A percentile compares a stretch with the other conserved stretches of the same genome.
Conservation (phyloP, 1,284 basidiomycete genomes). For the Tausonia pullulans region DNA sequence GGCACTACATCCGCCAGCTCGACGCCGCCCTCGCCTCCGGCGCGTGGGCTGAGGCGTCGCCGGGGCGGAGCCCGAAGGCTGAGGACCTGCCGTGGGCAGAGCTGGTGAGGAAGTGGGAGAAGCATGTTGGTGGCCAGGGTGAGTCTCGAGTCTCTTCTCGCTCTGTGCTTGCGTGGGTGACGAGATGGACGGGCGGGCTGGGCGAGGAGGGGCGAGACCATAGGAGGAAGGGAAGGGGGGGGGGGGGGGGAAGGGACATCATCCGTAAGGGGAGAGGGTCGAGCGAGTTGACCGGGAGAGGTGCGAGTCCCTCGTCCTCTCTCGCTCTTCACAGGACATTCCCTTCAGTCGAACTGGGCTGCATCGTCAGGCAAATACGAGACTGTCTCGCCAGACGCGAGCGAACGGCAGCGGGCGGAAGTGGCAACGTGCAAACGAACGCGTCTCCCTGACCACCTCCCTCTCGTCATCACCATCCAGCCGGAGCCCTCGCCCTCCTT, state of each 20-base stretch:
- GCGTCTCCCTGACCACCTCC: too few species aligned
- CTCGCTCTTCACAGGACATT: background rate
- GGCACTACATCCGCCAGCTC: slow-evolving; percentile 29
- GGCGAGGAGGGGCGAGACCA: background rate
- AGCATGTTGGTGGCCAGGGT: slow-evolving; percentile 52
- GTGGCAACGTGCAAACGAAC: background rate
- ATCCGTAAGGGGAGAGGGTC: slow-evolving; percentile 42
- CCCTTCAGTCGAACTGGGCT: background rate
- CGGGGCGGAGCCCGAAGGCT: slow-evolving; percentile 54
- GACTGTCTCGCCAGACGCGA: background rate
- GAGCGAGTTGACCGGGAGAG: slow-evolving; percentile 43
- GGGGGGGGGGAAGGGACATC: background rate
- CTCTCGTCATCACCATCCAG: slow-evolving; percentile 16
- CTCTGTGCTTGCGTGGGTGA: background rate
- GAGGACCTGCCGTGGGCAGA: slow-evolving; percentile 58
- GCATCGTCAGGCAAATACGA: background rate
- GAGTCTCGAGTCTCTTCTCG: slow-evolving; percentile 20
- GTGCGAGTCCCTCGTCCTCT: background rate
- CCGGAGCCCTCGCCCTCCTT: slow-evolving; percentile 26
- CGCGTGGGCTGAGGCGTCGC: slow-evolving; percentile 34
- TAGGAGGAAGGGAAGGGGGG: background rate
- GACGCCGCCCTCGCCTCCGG: slow-evolving; percentile 30
- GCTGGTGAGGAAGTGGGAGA: slow-evolving; percentile 75
- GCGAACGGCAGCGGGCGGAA: background rate
- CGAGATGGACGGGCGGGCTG: background rate